These are phyloP conservation scores for Podospora conica DNA, from an alignment of 495 filamentous ascomycete genomes.

Conservation along the genomic window DNA sequence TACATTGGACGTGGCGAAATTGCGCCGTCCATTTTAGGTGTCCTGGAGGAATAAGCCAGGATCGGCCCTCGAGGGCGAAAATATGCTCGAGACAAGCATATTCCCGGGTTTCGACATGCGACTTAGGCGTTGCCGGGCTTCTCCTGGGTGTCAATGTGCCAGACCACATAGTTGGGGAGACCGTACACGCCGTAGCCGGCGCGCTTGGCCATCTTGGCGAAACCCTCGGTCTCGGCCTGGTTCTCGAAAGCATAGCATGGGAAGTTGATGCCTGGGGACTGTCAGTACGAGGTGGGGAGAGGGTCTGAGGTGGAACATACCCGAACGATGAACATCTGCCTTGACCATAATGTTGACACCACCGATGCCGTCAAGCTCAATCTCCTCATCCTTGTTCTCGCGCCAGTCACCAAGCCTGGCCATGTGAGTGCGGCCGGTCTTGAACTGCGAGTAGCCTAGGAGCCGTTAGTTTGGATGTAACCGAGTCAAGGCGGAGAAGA, in stretches of 20 bases:
- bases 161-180: conserved; percentile 95
- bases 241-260: conserved; percentile 97
- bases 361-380: conserved; percentile 90
- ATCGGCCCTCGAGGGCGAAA: background rate
- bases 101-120: background rate
- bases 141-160: conserved; percentile 98
- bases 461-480: conserved; percentile 4
- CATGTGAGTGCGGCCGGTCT: conserved; percentile 83
- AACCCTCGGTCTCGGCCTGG: conserved; percentile 97
- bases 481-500: background rate
- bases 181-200: conserved; percentile 90
- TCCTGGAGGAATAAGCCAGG: conserved; percentile 21
- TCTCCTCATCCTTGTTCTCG: conserved; percentile 80
- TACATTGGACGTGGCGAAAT: conserved; percentile 32
- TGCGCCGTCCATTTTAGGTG: conserved; percentile 22
- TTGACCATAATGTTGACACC: conserved; percentile 97
- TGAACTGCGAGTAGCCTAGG: conserved; percentile 82
- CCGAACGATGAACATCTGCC: conserved; percentile 91
- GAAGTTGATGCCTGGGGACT: conserved; percentile 79
- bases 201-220: conserved; percentile 97
- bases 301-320: conserved; percentile 39
- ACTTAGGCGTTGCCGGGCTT: conserved; percentile 71
- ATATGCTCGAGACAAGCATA: background rate
- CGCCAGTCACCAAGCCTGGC: conserved; percentile 85
- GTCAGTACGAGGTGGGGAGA: conserved; percentile 2